Evolutionary conservation across 1,284 basidiomycete species (phyloP).

Genomic region (Cystobasidium pallidum): DNA sequence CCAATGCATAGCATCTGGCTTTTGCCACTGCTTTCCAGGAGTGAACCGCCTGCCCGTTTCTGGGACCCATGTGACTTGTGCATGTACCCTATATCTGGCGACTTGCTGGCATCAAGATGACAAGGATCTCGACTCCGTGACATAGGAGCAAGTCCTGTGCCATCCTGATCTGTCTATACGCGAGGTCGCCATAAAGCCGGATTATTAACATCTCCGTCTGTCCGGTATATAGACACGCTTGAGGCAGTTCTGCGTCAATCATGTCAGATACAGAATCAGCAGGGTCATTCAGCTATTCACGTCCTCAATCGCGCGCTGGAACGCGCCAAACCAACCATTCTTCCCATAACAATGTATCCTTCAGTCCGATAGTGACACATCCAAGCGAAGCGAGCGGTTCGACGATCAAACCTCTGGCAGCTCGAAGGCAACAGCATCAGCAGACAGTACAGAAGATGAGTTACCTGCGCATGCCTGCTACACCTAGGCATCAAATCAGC

Average conservation of each 20-base stretch:
- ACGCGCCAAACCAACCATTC: neutral
- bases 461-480: neutral
- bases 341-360: slow-evolving; percentile 6
- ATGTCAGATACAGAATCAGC: slow-evolving; percentile 23
- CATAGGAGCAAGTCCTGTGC: neutral
- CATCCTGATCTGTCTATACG: too few relatives aligned
- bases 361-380: slow-evolving; percentile 2
- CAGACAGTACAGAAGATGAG: neutral
- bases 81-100: neutral
- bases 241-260: neutral
- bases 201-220: too few relatives aligned
- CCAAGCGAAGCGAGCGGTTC: slow-evolving; percentile 5
- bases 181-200: too few relatives aligned
- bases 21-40: neutral
- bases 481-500: slow-evolving; percentile 17
- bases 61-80: neutral
- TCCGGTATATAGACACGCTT: too few relatives aligned
- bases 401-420: slow-evolving; percentile 4
- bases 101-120: neutral
- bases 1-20: too few relatives aligned
- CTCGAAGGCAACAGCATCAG: slow-evolving; percentile 1
- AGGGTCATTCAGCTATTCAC: neutral
- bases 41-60: neutral
- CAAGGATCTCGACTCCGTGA: neutral
- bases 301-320: slow-evolving; percentile 18